Percentiles rank a stretch among this genome's conserved stretches.
phyloP scores from a whole-genome alignment of 768 basidiomycete species.

The Pulveroboletus sp. region DNA sequence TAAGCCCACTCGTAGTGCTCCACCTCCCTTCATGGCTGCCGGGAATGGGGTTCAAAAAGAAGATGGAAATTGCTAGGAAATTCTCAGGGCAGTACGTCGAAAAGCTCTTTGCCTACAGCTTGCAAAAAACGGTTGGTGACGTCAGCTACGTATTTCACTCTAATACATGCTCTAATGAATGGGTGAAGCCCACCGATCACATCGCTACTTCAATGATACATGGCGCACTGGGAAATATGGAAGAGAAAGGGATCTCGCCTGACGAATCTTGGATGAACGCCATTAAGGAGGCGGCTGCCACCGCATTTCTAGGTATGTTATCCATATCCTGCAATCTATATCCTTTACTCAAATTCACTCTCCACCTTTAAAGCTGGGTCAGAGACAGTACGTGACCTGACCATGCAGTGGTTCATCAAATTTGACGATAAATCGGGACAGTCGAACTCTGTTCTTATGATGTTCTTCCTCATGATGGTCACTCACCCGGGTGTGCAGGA shows the following conservation, averaged over 20 bases:
- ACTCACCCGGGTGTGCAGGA: not conserved
- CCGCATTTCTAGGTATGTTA: constrained; percentile 6
- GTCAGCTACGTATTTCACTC: no score
- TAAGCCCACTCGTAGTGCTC: not conserved
- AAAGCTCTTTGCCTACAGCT: not conserved
- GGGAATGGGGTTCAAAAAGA: constrained; percentile 11
- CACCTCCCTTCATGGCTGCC: constrained; percentile 12
- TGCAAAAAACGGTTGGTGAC: constrained; percentile 4
- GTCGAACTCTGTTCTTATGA: not conserved
- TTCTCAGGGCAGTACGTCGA: constrained; percentile 4
- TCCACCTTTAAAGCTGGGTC: not conserved
- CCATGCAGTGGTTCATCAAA: not conserved
- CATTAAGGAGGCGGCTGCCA: constrained; percentile 7
- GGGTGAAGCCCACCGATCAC: not conserved
- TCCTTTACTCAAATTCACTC: not conserved
- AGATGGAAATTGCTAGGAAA: not conserved
- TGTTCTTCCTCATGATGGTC: not conserved
- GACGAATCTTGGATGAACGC: constrained; percentile 3
- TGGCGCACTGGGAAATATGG: constrained; percentile 2
- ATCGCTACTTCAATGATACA: constrained; percentile 3
- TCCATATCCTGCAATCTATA: not conserved
- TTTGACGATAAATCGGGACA: not conserved
- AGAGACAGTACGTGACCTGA: not conserved
- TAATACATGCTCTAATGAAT: not conserved
- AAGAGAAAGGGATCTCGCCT: not conserved